Evolutionary conservation across 2,329 filamentous ascomycete genomes (phyloP), one percentile per base, ranked within the genome.

Genomic region (Bipolaris zeicola): DNA sequence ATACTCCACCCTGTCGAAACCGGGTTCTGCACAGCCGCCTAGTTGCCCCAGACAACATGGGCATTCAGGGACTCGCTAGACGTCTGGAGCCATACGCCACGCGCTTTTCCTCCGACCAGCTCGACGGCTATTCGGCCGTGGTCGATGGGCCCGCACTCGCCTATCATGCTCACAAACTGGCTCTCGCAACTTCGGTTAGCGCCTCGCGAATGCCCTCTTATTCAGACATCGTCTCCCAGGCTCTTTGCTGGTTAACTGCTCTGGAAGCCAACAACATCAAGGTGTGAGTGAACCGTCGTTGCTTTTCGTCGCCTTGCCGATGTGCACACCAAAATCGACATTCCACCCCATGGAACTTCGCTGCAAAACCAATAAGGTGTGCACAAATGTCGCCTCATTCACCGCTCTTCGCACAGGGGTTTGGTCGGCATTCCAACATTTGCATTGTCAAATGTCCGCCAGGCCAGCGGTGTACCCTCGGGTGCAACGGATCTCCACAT

Each of bases 101-200:
- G 64, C 64, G 52, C 22, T 67, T 58, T 53, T 63, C 64, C 8
- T 48, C 58, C 20, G 42, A 65, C 28, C 58, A 70, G 14, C 57
- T 74, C 24, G 37, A 63, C 43, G 70, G 67, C 11, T 71, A 68
- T 43, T 53, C 58, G 3, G 72, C 70, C 20, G 62, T 87, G 42
- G 85, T 96, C 53, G 92, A 96, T 71, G 92, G 92, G 0, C 92
- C 92, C 4, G 88, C 87, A 2, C 78, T 96, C 24, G 90, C 91
- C 1, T 89, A 94, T 71, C 84, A 91, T 72, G 79, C 93, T 38
- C 86, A 89, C 58, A 70, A 65, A 36, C 51, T 71, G 43, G 79
- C 86, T 48, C 76, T 85, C 16, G 26, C 55, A 57, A 16, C 68
- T 73, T 18, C 75, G 74, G 37, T 55, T 46, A 61, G 60, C 41